Conservation (phyloP, 2,329 filamentous ascomycete genomes). For the Fusarium tupiense region DNA sequence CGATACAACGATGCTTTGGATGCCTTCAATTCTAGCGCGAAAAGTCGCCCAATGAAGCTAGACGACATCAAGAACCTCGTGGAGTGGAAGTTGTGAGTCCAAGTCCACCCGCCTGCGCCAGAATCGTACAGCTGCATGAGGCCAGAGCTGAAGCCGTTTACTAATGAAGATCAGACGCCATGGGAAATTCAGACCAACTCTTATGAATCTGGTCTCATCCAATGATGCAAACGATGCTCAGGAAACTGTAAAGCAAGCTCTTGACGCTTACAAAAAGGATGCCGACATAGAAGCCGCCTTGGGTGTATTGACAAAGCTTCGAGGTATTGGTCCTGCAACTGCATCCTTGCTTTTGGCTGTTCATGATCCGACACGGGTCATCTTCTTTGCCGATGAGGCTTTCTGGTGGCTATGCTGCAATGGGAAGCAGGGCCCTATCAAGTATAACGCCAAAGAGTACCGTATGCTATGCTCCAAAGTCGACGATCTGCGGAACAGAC, state of each 20-base stretch:
- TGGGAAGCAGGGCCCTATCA: conserved; percentile 64
- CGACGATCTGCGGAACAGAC: conserved; percentile 55
- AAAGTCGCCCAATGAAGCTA: conserved; percentile 58
- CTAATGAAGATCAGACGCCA: conserved; percentile 57
- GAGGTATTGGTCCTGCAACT: conserved; percentile 81
- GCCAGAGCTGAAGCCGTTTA: not conserved
- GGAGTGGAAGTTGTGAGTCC: conserved; percentile 75
- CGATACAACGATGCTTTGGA: conserved; percentile 65
- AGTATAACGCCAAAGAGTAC: conserved; percentile 78
- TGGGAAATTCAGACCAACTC: conserved; percentile 69
- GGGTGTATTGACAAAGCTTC: conserved; percentile 67
- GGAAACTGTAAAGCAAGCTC: conserved; percentile 61
- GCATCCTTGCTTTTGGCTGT: conserved; percentile 78
- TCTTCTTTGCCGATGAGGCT: conserved; percentile 85
- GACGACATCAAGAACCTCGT: conserved; percentile 69
- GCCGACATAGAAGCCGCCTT: conserved; percentile 58
- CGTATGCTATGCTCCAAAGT: conserved; percentile 59
- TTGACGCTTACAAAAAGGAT: conserved; percentile 56
- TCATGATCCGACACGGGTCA: conserved; percentile 64
- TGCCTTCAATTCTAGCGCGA: conserved; percentile 52
- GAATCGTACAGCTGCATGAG: not conserved
- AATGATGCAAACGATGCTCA: conserved; percentile 64
- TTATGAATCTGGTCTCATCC: conserved; percentile 68
- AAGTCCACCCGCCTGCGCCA: not conserved
- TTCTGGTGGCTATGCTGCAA: conserved; percentile 75